Evolutionary conservation across 140 eudicot species (phyloP).

Genomic region (Anethum foeniculum): DNA sequence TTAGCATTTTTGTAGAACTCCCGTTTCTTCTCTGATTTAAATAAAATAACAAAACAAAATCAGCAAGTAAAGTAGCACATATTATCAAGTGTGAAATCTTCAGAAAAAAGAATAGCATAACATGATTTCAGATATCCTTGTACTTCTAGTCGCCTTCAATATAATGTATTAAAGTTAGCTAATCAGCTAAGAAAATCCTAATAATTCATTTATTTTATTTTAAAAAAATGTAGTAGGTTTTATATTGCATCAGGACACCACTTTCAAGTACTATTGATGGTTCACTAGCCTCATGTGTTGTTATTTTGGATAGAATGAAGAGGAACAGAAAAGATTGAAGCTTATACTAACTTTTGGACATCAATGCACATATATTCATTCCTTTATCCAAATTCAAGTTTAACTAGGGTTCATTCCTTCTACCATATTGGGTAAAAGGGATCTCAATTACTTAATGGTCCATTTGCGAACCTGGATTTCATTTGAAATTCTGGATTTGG

Average conservation of each 20-base stretch:
- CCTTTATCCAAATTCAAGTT: not conserved
- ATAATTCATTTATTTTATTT: too few species aligned
- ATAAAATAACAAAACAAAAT: not conserved
- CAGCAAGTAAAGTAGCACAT: not conserved
- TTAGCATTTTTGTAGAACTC: constrained; percentile 85
- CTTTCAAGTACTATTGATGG: not conserved
- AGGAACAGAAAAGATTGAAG: not conserved
- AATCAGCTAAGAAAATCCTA: not conserved
- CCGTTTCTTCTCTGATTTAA: constrained; percentile 63
- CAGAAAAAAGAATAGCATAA: not conserved
- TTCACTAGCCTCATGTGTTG: not conserved
- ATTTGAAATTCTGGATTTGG: too few species aligned
- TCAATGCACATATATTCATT: not conserved
- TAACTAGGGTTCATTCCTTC: not conserved
- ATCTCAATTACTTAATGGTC: too few species aligned
- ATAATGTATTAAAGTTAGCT: not conserved
- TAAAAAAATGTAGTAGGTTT: not conserved
- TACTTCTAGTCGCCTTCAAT: not conserved
- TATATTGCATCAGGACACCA: not conserved
- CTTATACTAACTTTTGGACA: not conserved
- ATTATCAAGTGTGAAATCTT: not conserved
- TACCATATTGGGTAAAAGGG: not conserved
- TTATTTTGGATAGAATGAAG: not conserved
- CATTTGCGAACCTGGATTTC: too few species aligned
- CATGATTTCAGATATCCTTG: not conserved